Percentiles rank a stretch among this genome's conserved stretches.
Conservation (phyloP, 306 rosid genomes). For the Malus sieversii region DNA sequence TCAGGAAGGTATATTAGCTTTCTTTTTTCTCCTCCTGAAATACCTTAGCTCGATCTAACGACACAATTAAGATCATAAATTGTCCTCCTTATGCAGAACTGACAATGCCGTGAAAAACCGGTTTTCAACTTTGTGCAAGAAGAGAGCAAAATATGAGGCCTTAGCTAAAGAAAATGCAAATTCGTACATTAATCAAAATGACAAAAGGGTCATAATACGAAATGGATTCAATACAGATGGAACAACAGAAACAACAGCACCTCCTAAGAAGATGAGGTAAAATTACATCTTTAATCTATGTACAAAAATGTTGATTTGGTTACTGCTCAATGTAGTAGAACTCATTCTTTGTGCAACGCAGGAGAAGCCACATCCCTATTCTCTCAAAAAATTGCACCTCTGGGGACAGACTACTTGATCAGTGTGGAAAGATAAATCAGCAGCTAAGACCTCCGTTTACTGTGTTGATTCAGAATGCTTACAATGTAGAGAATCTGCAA, state of each 20-base stretch:
- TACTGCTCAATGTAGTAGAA: conserved; percentile 6
- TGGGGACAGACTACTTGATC: conserved; percentile 57
- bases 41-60: background rate
- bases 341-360: conserved; percentile 22
- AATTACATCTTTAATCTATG: background rate
- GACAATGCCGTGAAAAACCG: conserved; percentile 99
- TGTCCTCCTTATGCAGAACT: conserved; percentile 52
- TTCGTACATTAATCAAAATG: conserved; percentile 58
- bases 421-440: conserved; percentile 40
- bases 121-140: conserved; percentile 90
- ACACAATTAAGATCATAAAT: background rate
- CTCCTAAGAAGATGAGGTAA: conserved; percentile 70
- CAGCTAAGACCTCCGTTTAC: conserved; percentile 70
- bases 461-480: conserved; percentile 68
- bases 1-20: conserved; percentile 82
- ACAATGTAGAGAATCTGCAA: conserved; percentile 38
- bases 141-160: conserved; percentile 96
- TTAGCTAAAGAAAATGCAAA: conserved; percentile 73
- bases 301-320: conserved; percentile 6
- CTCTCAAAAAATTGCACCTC: conserved; percentile 37
- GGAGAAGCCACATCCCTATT: conserved; percentile 68
- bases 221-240: conserved; percentile 40
- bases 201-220: conserved; percentile 53
- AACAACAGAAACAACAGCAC: conserved; percentile 41
- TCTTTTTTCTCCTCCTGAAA: background rate